phyloP scores from a whole-genome alignment of 2,329 filamentous ascomycete species.

The Xylariaceae sp. region DNA sequence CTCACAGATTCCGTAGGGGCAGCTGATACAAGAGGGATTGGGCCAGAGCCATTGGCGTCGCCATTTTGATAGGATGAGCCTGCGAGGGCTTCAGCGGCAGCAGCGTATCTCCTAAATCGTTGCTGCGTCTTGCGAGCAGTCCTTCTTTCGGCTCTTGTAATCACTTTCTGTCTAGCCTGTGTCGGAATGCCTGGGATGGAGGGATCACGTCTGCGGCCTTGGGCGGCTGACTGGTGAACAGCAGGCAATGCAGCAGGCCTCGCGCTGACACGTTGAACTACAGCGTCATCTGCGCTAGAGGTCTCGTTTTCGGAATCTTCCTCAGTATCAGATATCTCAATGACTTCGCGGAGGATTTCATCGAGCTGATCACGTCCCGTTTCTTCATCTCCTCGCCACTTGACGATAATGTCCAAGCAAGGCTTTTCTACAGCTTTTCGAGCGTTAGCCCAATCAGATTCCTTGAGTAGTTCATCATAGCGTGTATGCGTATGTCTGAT shows the following conservation, averaged over 20 bases:
- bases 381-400: slow-evolving; percentile 73
- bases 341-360: slow-evolving; percentile 67
- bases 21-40: slow-evolving; percentile 18
- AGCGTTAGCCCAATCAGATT: slow-evolving; percentile 62
- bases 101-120: slow-evolving; percentile 41
- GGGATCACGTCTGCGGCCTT: slow-evolving; percentile 18
- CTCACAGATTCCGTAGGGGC: slow-evolving; percentile 23
- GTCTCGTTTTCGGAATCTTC: slow-evolving; percentile 43
- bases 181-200: slow-evolving; percentile 19
- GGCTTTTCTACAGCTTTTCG: slow-evolving; percentile 62
- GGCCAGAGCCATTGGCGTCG: slow-evolving; percentile 18
- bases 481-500: slow-evolving; percentile 69
- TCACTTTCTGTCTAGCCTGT: slow-evolving; percentile 27
- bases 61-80: slow-evolving; percentile 21
- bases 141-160: slow-evolving; percentile 32
- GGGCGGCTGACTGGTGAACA: slow-evolving; percentile 2
- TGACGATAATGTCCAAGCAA: slow-evolving; percentile 67
- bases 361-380: slow-evolving; percentile 69
- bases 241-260: slow-evolving; percentile 7
- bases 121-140: slow-evolving; percentile 34
- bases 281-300: slow-evolving; percentile 24
- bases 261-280: slow-evolving; percentile 12
- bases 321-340: slow-evolving; percentile 66
- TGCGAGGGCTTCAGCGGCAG: slow-evolving; percentile 37
- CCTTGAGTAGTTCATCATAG: slow-evolving; percentile 63